Percentiles rank a stretch among this genome's conserved stretches.
Evolutionary conservation across 441 rosid genomes (phyloP).

Genomic region (Pelargonium fulgidum): DNA sequence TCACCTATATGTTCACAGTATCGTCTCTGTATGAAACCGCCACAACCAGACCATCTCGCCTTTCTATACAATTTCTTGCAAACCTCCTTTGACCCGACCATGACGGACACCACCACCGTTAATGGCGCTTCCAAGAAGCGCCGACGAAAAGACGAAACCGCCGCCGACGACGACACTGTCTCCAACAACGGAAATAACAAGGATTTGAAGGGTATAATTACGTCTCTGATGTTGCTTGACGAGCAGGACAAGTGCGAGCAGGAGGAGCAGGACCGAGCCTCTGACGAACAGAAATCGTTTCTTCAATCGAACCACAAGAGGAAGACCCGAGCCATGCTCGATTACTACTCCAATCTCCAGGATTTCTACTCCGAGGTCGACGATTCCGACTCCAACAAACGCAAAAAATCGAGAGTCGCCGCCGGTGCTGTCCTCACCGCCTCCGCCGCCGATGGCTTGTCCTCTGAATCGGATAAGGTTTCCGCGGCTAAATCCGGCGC

Average conservation of each 20-base stretch:
- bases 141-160: neutral
- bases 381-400: conserved; percentile 32
- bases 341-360: conserved; percentile 44
- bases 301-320: conserved; percentile 50
- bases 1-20: neutral
- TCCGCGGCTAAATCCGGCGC: conserved; percentile 16
- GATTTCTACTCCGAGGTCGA: conserved; percentile 42
- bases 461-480: conserved; percentile 15
- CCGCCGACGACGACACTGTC: neutral
- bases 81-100: neutral
- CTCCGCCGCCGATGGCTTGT: conserved; percentile 17
- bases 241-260: conserved; percentile 51
- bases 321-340: conserved; percentile 46
- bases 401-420: conserved; percentile 41
- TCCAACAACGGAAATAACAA: conserved; percentile 26
- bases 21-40: neutral
- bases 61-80: neutral
- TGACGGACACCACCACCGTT: neutral
- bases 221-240: conserved; percentile 54
- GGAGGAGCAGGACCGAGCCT: conserved; percentile 29
- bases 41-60: neutral
- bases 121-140: neutral
- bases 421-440: conserved; percentile 35
- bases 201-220: conserved; percentile 51
- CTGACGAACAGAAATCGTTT: conserved; percentile 36